Evolutionary conservation across 2,329 filamentous ascomycete species (phyloP), one percentile per base, ranked within the genome.

Genomic region (Sporothrix sp.): DNA sequence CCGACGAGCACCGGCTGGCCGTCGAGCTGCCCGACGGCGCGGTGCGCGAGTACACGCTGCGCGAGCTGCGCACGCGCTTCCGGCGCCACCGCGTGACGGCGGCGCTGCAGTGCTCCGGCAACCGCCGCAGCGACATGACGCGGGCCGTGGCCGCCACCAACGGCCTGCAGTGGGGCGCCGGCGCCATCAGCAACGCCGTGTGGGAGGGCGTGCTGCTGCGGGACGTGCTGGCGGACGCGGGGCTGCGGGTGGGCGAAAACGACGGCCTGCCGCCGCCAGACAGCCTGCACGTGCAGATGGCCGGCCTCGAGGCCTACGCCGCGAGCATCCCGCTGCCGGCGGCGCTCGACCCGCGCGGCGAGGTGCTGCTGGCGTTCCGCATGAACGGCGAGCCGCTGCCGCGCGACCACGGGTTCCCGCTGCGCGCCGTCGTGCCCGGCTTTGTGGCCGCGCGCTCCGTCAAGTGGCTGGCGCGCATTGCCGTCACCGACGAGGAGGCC

Each of bases 321-420:
- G 71, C 79, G 13, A 82, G 74, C 33, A 82, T 84, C 40, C 78
- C 80, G 1, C 68, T 83, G 44, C 66, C 71, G 30, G 74, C 79
- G 20, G 76, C 76, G 0, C 62, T 82, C 16, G 78, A 82, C 45
- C 75, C 76, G 0, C 70, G 71, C 32, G 78, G 75, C 48, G 82
- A 86, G 56, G 82, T 85, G 7, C 66, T 86, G 25, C 67, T 85
- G 0, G 81, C 82, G 0, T 84, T 79, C 57, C 71, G 71, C 43
- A 86, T 86, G 82, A 85, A 85, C 55, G 81, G 78, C 45, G 61
- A 74, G 52, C 70, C 77, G 0, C 66, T 86, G 1, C 79, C 81
- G 0, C 72, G 71, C 2, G 81, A 85, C 53, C 82, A 86, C 57
- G 82, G 82, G 0, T 85, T 73, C 57, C 82, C 82, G 0, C 63